Evolutionary conservation across 768 basidiomycete genomes (phyloP), one percentile per base, ranked within the genome.

Genomic region (Lentinula guzmanii): DNA sequence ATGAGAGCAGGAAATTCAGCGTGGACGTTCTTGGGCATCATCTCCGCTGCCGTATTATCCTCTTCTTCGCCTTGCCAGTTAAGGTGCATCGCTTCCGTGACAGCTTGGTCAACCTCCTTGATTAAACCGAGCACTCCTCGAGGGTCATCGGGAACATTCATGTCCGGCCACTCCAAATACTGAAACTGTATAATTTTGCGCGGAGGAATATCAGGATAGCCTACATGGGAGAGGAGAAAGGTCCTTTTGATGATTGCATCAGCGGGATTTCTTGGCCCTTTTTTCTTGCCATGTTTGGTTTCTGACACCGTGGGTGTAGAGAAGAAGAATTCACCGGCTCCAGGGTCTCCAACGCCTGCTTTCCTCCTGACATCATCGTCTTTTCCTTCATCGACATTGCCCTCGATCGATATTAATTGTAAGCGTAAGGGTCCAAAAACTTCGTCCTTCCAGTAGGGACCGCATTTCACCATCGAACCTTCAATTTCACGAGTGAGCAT

Each of bases 401-500:
- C 68, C 34, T 68, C 67, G 33, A 64, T 16, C 31, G 35, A 41
- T 33, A 60, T 52, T 10, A 80, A 69, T 42, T 82, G 78, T 31
- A 97, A 78, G 6, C 78, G 82, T 60, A 95, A 73, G 2, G 87
- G 82, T 1, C 94, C 95, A 69, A 89, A 95, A 37, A 74, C 70
- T 15, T 79, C 77, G 37, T 84, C 82, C 15, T 79, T 78, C 94
- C 95, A 98, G 71, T 98, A 98, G 33, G 86, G 77, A 33, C 93
- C 92, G 70, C 96, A 97, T 72, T 98, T 98, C 67, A 94, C 79
- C 70, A 86, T 84, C 18, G 91, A 82, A 54, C 91, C 91, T 71
- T 98, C 96, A 61, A 90, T 80, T 69, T 96, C 92, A 61, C 89
- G 87, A 3, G 96, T 98, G 61, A 98, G 85, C 96, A 98, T 98